A percentile compares a stretch with the other conserved stretches of the same genome.
These are phyloP conservation scores for Populus tremula DNA, from an alignment of 345 rosid species.

Conservation along the genomic window DNA sequence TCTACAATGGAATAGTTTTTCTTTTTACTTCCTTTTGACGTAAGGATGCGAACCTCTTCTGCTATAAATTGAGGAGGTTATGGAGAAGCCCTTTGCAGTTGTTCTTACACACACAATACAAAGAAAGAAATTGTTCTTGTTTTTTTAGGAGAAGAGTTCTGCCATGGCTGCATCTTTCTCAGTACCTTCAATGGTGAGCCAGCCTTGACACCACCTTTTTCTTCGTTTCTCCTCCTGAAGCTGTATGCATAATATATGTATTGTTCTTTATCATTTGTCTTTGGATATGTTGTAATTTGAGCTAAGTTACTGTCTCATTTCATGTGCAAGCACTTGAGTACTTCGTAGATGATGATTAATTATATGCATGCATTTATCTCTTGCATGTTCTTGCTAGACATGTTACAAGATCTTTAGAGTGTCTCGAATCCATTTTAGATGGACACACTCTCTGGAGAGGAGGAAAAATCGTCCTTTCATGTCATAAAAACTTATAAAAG, in stretches of 20 bases:
- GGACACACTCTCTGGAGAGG: not conserved
- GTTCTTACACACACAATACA: not conserved
- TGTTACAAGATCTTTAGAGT: not conserved
- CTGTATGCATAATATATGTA: not conserved
- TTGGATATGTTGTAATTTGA: too few species aligned
- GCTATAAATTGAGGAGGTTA: constrained; percentile 42
- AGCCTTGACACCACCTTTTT: not conserved
- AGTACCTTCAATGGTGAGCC: constrained; percentile 77
- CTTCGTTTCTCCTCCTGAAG: not conserved
- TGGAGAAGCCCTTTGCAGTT: constrained; percentile 14
- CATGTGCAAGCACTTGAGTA: too few species aligned
- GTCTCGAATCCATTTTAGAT: not conserved
- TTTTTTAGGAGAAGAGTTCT: constrained; percentile 25
- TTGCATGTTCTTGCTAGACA: not conserved
- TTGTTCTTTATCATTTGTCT: not conserved
- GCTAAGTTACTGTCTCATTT: too few species aligned
- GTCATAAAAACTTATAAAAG: too few species aligned
- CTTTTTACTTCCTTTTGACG: not conserved
- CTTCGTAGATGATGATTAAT: too few species aligned
- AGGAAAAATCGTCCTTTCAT: too few species aligned
- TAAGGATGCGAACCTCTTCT: not conserved
- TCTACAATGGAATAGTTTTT: not conserved
- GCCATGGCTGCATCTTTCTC: constrained; percentile 89
- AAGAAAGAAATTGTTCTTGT: not conserved
- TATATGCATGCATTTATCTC: too few species aligned